Percentiles rank a stretch among this genome's conserved stretches.
phyloP scores from a whole-genome alignment of 2,329 filamentous ascomycete species.

The Sarocladium oryzae region DNA sequence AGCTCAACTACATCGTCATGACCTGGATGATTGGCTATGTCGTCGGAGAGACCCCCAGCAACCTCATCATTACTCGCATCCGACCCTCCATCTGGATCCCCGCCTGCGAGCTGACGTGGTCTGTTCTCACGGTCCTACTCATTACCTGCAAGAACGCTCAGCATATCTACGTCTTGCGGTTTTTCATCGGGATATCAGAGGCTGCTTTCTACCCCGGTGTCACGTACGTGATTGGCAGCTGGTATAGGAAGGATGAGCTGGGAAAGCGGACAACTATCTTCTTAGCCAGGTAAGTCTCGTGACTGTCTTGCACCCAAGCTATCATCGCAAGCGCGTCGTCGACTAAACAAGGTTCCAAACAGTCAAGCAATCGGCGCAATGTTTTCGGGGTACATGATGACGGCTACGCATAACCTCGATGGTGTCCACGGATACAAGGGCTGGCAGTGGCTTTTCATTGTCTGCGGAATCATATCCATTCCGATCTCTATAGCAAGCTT shows the following conservation, averaged over 20 bases:
- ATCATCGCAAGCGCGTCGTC: too few relatives aligned
- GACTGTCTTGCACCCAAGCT: too few relatives aligned
- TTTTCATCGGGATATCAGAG: constrained; percentile 37
- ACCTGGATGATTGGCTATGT: constrained; percentile 56
- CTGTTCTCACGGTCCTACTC: constrained; percentile 27
- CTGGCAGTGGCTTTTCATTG: constrained; percentile 35
- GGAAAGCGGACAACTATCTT: constrained; percentile 35
- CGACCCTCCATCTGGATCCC: constrained; percentile 35
- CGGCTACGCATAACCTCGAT: constrained; percentile 29
- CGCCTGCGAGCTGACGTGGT: constrained; percentile 26
- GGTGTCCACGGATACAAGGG: constrained; percentile 36
- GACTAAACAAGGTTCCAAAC: not conserved
- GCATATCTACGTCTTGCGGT: constrained; percentile 33
- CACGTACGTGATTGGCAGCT: constrained; percentile 33
- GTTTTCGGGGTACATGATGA: constrained; percentile 26
- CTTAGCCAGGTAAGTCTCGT: constrained; percentile 14
- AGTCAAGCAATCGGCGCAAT: constrained; percentile 19
- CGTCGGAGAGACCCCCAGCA: constrained; percentile 30
- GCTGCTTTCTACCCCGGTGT: constrained; percentile 32
- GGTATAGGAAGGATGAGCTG: constrained; percentile 37
- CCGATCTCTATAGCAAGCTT: constrained; percentile 26
- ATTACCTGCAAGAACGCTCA: constrained; percentile 27
- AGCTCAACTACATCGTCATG: constrained; percentile 48
- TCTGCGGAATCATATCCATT: constrained; percentile 22
- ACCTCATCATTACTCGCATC: constrained; percentile 30